Evolutionary conservation across 495 filamentous ascomycete species (phyloP), one percentile per base, ranked within the genome.

Genomic region (Penicillium mononematosum): DNA sequence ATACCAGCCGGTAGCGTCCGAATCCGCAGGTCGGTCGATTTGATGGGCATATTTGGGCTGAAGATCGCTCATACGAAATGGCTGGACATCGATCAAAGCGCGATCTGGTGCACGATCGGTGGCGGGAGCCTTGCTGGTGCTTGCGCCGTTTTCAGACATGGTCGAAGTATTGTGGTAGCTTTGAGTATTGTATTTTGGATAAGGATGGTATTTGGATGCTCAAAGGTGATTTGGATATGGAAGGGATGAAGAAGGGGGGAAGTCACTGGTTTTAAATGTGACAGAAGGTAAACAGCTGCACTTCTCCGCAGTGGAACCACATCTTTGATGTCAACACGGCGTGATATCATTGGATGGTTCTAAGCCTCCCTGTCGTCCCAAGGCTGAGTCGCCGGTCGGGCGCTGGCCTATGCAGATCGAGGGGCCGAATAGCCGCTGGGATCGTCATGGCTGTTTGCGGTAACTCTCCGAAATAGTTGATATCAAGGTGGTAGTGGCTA

Each of bases 1-100:
- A 71, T 96, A 98, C 93, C 92, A 97, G 68, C 91, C 89, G 68
- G 92, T 87, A 17, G 82, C 80, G 50, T 83, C 83, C 36, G 82
- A 83, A 63, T 95, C 88, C 11, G 84, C 78, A 19, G 27, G 7
- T 29, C 85, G 84, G 45, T 88, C 72, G 58, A 96, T 81, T 50
- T 79, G 80, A 51, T 85, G 81, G 4, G 94, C 94, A 74, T 98
- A 98, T 62, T 82, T 87, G 29, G 88, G 88, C 72, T 98, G 94
- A 7, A 98, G 79, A 63, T 98, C 94, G 58, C 88, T 88, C 52
- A 84, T 75, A 25, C 84, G 83, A 5, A 93, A 89, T 34, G 90
- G 93, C 64, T 94, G 83, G 36, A 98, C 91, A 11, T 83, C 81
- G 71, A 96, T 88, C 62, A 88, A 62, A 25, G 70, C 58, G 6